A percentile compares a stretch with the other conserved stretches of the same genome.
These are phyloP conservation scores for Russula emetica DNA, from an alignment of 768 basidiomycete species.

Conservation along the genomic window DNA sequence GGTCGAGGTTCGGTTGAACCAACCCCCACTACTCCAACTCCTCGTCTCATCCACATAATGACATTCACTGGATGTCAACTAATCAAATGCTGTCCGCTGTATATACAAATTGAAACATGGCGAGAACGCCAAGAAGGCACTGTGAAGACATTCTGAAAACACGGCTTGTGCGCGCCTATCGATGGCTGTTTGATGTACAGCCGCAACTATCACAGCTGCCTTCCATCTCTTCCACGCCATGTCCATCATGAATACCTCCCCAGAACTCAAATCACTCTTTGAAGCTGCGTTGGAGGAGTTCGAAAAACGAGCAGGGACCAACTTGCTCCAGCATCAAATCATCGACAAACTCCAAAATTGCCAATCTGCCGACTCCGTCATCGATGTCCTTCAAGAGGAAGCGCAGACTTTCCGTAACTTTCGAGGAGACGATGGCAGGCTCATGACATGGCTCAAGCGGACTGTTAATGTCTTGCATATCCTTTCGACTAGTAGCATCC, in stretches of 20 bases:
- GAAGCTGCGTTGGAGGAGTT: neutral
- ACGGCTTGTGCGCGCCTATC: neutral
- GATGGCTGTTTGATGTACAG: neutral
- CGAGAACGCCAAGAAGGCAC: neutral
- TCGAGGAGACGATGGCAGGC: neutral
- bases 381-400: neutral
- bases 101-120: neutral
- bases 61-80: neutral
- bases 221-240: neutral
- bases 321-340: neutral
- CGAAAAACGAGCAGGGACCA: neutral
- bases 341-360: neutral
- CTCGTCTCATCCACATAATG: neutral
- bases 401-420: neutral
- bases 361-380: neutral
- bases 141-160: too few species aligned
- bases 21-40: too few species aligned
- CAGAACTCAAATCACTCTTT: neutral
- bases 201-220: neutral
- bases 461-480: neutral
- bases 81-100: neutral
- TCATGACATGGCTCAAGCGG: neutral
- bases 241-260: neutral
- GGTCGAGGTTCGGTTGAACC: too few species aligned
- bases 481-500: neutral